Base-by-base conservation (phyloP, 352 stramenopile species). In the Bremia lactucae region DNA sequence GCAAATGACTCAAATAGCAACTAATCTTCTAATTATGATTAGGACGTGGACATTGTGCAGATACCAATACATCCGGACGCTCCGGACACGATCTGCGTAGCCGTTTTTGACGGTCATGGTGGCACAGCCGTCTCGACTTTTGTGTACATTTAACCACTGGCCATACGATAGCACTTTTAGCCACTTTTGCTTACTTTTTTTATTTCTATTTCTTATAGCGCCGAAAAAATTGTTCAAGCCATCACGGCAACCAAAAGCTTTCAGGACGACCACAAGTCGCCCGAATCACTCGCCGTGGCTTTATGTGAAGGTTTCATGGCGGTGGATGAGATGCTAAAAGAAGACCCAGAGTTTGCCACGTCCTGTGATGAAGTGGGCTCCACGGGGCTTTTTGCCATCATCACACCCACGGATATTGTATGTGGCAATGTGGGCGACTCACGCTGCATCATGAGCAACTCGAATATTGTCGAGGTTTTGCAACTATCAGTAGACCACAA, bases 401-500 rank as follows among this genome's bases (percentile, higher is more conserved):
- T 93, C 39, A 90, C 81, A 29, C 72, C 77, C 25, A 86, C 66
- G 9, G 67, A 93, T 62, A 70, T 93, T 33, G 66, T 91, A 26
- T 84, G 70, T 26, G 81, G 62, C 25, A 93, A 93, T 55, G 76
- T 91, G 40, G 74, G 81, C 33, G 81, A 93, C 62, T 93, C 81
- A 19, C 76, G 81, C 22, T 87, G 76, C 65, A 74, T 93, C 22
- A 49, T 93, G 54, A 89, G 77, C 65, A 84, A 87, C 48, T 26
- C 57, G 35, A 81, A 84, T 40, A 63, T 55, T 14, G 62, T 77
- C 11, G 74, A 83, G 22, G 76, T 87, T 41, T 40, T 87, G 20
- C 75, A 90, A 45, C 55, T 93, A 41, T 93, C 80, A 5, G 63
- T 90, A 15, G 80, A 93, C 55, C 80, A 93, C 59, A 93, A 93